phyloP scores from a whole-genome alignment of 306 rosid genomes.

The Pyrus communis region DNA sequence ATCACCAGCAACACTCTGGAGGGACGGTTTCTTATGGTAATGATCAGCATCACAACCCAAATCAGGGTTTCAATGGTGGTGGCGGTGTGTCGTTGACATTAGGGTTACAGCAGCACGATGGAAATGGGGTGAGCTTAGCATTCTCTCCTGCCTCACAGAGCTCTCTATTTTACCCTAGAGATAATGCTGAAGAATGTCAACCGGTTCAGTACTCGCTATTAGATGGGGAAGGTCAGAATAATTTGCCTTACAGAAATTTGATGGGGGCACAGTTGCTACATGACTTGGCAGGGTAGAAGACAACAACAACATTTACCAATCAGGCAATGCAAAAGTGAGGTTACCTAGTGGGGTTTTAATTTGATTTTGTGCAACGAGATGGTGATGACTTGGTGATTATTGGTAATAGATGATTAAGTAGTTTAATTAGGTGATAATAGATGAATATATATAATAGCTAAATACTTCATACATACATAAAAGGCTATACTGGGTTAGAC shows the following conservation, averaged over 20 bases:
- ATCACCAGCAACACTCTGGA: conserved; percentile 15
- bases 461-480: conserved; percentile 29
- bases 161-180: conserved; percentile 63
- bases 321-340: neutral
- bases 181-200: conserved; percentile 62
- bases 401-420: neutral
- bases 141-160: conserved; percentile 44
- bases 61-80: conserved; percentile 24
- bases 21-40: conserved; percentile 22
- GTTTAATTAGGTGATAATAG: conserved; percentile 6
- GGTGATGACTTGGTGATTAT: neutral
- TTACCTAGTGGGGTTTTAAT: neutral
- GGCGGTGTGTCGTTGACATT: conserved; percentile 72
- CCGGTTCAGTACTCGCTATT: conserved; percentile 65
- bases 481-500: conserved; percentile 24
- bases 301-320: neutral
- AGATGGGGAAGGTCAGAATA: conserved; percentile 51
- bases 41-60: neutral
- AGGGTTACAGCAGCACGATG: conserved; percentile 85
- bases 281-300: conserved; percentile 49
- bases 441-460: neutral
- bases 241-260: conserved; percentile 69
- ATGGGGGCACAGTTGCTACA: conserved; percentile 82
- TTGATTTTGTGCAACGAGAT: neutral
- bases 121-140: conserved; percentile 55